Evolutionary conservation across 2,329 filamentous ascomycete genomes (phyloP).

Genomic region (Fusarium keratoplasticum): DNA sequence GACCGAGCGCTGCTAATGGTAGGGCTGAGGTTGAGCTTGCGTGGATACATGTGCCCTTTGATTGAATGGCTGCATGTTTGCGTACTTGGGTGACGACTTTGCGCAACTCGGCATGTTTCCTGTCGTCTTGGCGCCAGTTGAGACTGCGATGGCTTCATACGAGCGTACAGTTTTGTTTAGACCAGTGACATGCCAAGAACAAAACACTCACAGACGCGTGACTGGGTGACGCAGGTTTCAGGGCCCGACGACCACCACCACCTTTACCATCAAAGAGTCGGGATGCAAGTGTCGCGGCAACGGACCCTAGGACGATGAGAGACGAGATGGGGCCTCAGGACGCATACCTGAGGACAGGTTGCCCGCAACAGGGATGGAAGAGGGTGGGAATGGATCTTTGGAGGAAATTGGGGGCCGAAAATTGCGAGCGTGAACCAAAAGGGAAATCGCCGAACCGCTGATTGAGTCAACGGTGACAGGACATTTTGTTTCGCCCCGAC

Average conservation of each 20-base stretch:
- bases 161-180: constrained; percentile 1
- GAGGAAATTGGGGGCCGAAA: constrained; percentile 18
- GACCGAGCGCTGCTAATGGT: constrained; percentile 6
- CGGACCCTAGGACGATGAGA: constrained; percentile 25
- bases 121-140: constrained; percentile 8
- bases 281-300: constrained; percentile 4
- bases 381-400: constrained; percentile 5
- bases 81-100: constrained; percentile 14
- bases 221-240: constrained; percentile 23
- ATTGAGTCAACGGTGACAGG: constrained; percentile 44
- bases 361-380: constrained; percentile 13
- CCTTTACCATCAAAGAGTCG: constrained; percentile 14
- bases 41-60: constrained; percentile 32
- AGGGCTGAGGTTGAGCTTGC: constrained; percentile 38
- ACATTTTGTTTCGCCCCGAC: constrained; percentile 24
- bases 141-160: constrained; percentile 25
- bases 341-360: constrained; percentile 28
- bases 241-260: constrained; percentile 22
- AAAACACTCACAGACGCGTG: constrained; percentile 3
- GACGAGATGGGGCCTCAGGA: constrained; percentile 17
- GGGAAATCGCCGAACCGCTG: constrained; percentile 37
- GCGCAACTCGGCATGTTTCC: neutral
- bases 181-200: constrained; percentile 24
- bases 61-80: constrained; percentile 21
- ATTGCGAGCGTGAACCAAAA: constrained; percentile 10